phyloP scores from a whole-genome alignment of 2,329 filamentous ascomycete species.

The Arachnomyces sp. region DNA sequence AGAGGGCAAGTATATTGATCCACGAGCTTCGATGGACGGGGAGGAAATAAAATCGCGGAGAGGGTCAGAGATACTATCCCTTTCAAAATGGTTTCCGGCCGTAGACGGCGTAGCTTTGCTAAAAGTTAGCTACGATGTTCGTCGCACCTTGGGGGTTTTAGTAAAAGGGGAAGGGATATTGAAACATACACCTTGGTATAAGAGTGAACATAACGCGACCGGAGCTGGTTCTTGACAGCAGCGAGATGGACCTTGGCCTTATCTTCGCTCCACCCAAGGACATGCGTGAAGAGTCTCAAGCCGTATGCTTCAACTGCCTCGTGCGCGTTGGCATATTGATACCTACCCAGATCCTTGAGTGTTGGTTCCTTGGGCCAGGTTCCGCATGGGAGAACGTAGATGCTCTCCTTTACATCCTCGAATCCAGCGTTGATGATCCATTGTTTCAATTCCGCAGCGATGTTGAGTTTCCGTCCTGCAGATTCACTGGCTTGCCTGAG shows the following conservation, averaged over 20 bases:
- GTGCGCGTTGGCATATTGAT: conserved; percentile 6
- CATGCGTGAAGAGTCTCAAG: conserved; percentile 9
- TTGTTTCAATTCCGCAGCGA: conserved; percentile 22
- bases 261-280: conserved; percentile 7
- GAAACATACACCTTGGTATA: conserved; percentile 9
- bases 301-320: conserved; percentile 12
- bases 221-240: conserved; percentile 6
- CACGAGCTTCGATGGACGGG: too few species aligned
- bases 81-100: too few species aligned
- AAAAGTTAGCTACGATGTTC: too few species aligned
- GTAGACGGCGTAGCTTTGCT: too few species aligned
- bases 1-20: too few species aligned
- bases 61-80: too few species aligned
- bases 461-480: conserved; percentile 29
- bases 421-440: conserved; percentile 28
- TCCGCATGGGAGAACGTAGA: background rate
- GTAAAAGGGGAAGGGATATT: too few species aligned
- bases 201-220: conserved; percentile 3
- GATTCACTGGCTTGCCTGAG: conserved; percentile 23
- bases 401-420: conserved; percentile 17
- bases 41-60: too few species aligned
- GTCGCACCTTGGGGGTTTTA: too few species aligned
- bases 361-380: conserved; percentile 1
- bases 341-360: conserved; percentile 4
- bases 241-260: conserved; percentile 7